Evolutionary conservation across 2,329 filamentous ascomycete species (phyloP), one percentile per base, ranked within the genome.

Genomic region (Pseudophaeomoniella oleicola): DNA sequence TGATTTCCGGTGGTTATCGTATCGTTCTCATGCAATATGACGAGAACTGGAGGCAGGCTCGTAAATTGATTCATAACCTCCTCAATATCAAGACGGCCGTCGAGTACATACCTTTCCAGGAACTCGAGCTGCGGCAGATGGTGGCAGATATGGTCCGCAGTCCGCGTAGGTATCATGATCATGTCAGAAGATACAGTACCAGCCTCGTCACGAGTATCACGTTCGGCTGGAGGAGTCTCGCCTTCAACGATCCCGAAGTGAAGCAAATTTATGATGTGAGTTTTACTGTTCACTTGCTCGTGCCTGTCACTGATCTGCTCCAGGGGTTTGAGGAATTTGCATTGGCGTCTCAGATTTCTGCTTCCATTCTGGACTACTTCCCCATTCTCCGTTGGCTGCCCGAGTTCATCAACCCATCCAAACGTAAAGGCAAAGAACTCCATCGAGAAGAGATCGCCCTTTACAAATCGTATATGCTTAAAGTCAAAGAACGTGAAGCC

Each of bases 1-100:
- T 46, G 5, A 40, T 38, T 6, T 45, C 42, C 16, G 45, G 44
- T 11, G 40, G 38, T n/a, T 34, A 44, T 19, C 40, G 45, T 16
- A 14, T 47, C 17, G 27, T 47, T 4, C 13, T 46, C 16, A 46
- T 45, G 45, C 32, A 40, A 37, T 48, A 47, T 31, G 44, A 41
- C 13, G 44, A 46, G 17, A 35, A 39, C n/a, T 46, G 45, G 45
- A 40, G 45, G 3, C 39, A 37, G 34, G 37, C 45, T 18, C 44
- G 45, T 4, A 40, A 40, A 12, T 40, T 48, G 36, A 46, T 48
- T 30, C 46, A 48, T 32, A 34, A 39, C n/a, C 39, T 48, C 32
- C 43, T 48, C 34, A 48, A 45, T 34, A 43, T 43, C 22, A 39
- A 39, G 19, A 42, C 42, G 22, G 22, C 22, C n/a, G n/a, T 27